These are phyloP conservation scores for Phytophthora tentaculata DNA, from an alignment of 352 stramenopile genomes.

Conservation along the genomic window DNA sequence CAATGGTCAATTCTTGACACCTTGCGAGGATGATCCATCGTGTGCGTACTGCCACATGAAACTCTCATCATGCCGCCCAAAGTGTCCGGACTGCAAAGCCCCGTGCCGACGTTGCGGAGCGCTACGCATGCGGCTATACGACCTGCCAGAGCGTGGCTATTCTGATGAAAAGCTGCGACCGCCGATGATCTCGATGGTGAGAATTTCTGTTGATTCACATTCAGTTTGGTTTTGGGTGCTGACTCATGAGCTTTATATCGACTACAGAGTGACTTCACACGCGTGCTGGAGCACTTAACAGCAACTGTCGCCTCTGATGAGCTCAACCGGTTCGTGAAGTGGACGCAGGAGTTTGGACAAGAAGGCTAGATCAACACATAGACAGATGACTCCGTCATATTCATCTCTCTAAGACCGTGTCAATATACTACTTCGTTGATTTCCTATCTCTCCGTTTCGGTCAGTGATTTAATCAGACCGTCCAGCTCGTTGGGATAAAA, in stretches of 20 bases:
- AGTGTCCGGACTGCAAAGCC: slow-evolving; percentile 74
- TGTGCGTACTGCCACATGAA: slow-evolving; percentile 92
- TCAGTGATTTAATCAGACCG: slow-evolving; percentile 38
- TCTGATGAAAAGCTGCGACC: slow-evolving; percentile 86
- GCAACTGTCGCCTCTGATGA: slow-evolving; percentile 97
- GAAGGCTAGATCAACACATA: slow-evolving; percentile 87
- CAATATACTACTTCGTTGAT: slow-evolving; percentile 33
- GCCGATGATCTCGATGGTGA: slow-evolving; percentile 88
- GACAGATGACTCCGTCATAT: slow-evolving; percentile 30
- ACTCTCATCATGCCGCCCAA: slow-evolving; percentile 69
- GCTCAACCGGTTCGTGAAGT: slow-evolving; percentile 97
- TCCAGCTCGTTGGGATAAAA: slow-evolving; percentile 65
- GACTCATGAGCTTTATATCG: slow-evolving; percentile 3
- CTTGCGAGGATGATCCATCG: slow-evolving; percentile 82
- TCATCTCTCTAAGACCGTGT: slow-evolving; percentile 33
- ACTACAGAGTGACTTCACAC: slow-evolving; percentile 94
- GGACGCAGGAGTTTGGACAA: slow-evolving; percentile 99
- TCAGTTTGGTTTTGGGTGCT: not conserved
- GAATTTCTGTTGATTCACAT: slow-evolving; percentile 3
- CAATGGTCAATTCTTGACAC: slow-evolving; percentile 79
- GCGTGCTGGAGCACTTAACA: slow-evolving; percentile 94
- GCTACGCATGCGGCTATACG: slow-evolving; percentile 87
- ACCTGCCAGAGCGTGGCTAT: slow-evolving; percentile 82
- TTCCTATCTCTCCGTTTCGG: slow-evolving; percentile 19
- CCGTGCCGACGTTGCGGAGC: slow-evolving; percentile 77